Evolutionary conservation across 2,329 filamentous ascomycete genomes (phyloP).

Genomic region (Ceratocystis lukuohia): DNA sequence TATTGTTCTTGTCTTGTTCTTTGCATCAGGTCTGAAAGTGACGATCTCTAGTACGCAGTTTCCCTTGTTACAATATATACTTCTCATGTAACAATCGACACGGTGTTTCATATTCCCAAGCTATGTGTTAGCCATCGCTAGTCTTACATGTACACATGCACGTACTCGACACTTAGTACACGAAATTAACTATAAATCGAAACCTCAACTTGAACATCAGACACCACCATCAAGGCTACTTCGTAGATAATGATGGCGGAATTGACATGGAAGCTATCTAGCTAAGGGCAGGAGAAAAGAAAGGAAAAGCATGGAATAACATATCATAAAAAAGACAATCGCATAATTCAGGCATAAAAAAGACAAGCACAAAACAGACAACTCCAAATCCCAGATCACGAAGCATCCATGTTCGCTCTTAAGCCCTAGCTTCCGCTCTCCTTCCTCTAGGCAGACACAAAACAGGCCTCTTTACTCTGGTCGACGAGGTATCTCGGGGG

Average conservation of each 20-base stretch:
- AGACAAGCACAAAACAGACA: conserved; percentile 10
- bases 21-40: background rate
- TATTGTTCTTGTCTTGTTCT: background rate
- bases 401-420: conserved; percentile 13
- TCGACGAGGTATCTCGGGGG: no score
- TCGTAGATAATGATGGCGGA: no score
- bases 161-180: no score
- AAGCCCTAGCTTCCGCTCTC: background rate
- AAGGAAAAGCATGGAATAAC: conserved; percentile 10
- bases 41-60: background rate
- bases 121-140: no score
- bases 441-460: background rate
- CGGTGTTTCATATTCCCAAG: no score
- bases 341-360: conserved; percentile 10
- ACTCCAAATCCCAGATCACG: conserved; percentile 16
- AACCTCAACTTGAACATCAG: no score
- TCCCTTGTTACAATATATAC: background rate
- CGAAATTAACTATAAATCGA: no score
- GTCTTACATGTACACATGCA: no score
- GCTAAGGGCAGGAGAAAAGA: conserved; percentile 20
- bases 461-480: no score
- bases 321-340: conserved; percentile 6
- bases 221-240: no score
- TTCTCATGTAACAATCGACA: no score
- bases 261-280: background rate